Base-by-base conservation (phyloP, 2,329 filamentous ascomycete species). In the Aureobasidium sp. region DNA sequence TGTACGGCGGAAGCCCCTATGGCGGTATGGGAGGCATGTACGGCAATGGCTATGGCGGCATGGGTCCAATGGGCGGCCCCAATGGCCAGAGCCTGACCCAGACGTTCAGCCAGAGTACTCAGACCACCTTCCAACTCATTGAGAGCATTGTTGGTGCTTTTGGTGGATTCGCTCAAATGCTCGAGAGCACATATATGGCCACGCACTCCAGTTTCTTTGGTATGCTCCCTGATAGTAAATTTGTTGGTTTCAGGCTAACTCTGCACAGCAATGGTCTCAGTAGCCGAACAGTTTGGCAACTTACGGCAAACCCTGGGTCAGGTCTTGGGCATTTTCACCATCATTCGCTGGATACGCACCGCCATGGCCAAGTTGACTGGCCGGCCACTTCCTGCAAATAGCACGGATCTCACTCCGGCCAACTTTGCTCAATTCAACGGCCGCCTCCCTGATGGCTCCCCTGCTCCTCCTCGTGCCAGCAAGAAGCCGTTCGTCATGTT, bases 151-250 rank as follows among this genome's bases (percentile, higher is more conserved):
- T 98, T 12, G 88, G 89, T 21, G 90, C 93, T 2, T 98, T 98
- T 74, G 90, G 90, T 17, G 93, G 94, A 0, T 97, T 98, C 67
- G 89, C 94, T 11, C 93, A 98, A 74, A 98, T 98, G 93, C 79
- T 98, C 24, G 93, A 98, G 73, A 97, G 93, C 75, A 97, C 93
- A 10, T 98, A 96, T 64, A 98, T 98, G 94, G 93, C 94, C 25
- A 98, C 93, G 0, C 93, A 98, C 71, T 96, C 90, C 5, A 95
- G 89, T 51, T 98, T 98, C 71, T 98, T 97, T 65, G 90, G 90
- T 95, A 79, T 19, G 24, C n/a, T 27, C 35, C 10, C 47, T 30
- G 41, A 8, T 56, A 58, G 38, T 7, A 3, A 7, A n/a, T 4
- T 2, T 14, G 16, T 14, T 4, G 27, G 3, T 22, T 12, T 21